Evolutionary conservation across 2,329 filamentous ascomycete genomes (phyloP), one percentile per base, ranked within the genome.

Genomic region (Iodosphaeria phyllophila): DNA sequence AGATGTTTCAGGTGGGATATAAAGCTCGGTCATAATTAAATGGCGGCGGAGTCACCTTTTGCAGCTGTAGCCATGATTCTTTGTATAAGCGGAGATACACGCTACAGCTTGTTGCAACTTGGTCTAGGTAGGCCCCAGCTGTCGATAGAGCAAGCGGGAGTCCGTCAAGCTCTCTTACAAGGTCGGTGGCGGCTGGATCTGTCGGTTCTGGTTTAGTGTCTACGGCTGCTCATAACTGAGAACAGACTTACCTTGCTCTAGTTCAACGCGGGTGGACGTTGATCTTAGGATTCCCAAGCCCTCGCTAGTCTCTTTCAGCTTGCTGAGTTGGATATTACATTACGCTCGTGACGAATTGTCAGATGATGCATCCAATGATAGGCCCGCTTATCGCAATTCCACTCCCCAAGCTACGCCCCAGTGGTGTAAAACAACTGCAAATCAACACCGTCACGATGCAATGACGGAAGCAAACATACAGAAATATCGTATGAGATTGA

Each of bases 101-200:
- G 1, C 24, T 27, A n/a, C 44, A 46, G 17, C 30, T 52, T 1
- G 41, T 50, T 18, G 44, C 30, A 14, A 46, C 43, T 23, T 54
- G 32, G 15, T 41, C 28, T 9, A 61, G 46, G 30, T 55, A 62
- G 1, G 51, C 43, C 5, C 54, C 53, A 11, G 57, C 56, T 10
- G 53, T 50, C 4, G 53, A 38, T 10, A 62, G 44, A 2, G 56
- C 56, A 16, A 63, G 44, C 8, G 54, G 55, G 15, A 59, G 46
- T 4, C 57, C 51, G 29, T 54, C 48, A 1, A 62, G 48, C 24
- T 38, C 35, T 17, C 35, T 28, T 2, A 41, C 40, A 29, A 58
- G 44, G 9, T 31, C 11, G 16, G 24, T 13, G 9, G 40, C 40
- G 31, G 40, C 40, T 16, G 30, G 13, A 36, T 51, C 43, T 52